Evolutionary conservation across 768 basidiomycete genomes (phyloP), one percentile per base, ranked within the genome.

Genomic region (Tylopilus plumbeoviolaceoides): DNA sequence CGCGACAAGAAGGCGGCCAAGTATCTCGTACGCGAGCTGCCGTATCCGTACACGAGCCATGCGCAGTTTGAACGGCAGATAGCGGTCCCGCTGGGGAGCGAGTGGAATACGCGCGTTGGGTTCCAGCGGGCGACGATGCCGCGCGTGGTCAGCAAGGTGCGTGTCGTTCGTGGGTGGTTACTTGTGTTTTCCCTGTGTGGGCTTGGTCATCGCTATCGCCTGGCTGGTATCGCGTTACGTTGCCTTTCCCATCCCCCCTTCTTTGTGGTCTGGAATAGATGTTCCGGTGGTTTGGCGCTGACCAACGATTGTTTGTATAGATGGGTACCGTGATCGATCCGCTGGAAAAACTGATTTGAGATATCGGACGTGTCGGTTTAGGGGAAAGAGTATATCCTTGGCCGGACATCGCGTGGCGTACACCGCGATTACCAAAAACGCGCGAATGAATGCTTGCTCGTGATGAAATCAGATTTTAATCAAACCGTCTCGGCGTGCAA

Each of bases 1-100:
- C 84, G 85, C 53, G 95, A 98, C 73, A 92, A 91, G 73, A 97
- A 97, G 68, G 94, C 91, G 0, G 74, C 83, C 15, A 90, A 92
- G 71, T 98, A 95, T 68, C 77, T 85, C 54, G 84, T 93, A 50
- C 89, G 89, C 69, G 95, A 98, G 66, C 70, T 99, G 42, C 97
- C 97, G 3, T 89, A 88, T 70, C 97, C 95, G 4, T 98, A 93
- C 66, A 98, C 95, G 9, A 90, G 87, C 69, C 85, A 85, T 52
- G 91, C 87, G 4, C 97, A 98, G 73, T 98, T 88, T 63, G 94
- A 97, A 71, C 83, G 86, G 31, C 80, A 80, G 56, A 83, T 97
- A 76, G 81, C 85, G 39, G 78, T 74, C 30, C 94, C 95, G 7
- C 61, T 98, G 27, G 95, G 95, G 7, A 76, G 76, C 45, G 95